Base-by-base conservation (phyloP, 192 early-diverging fungal genomes). In the Coemansia furcata region DNA sequence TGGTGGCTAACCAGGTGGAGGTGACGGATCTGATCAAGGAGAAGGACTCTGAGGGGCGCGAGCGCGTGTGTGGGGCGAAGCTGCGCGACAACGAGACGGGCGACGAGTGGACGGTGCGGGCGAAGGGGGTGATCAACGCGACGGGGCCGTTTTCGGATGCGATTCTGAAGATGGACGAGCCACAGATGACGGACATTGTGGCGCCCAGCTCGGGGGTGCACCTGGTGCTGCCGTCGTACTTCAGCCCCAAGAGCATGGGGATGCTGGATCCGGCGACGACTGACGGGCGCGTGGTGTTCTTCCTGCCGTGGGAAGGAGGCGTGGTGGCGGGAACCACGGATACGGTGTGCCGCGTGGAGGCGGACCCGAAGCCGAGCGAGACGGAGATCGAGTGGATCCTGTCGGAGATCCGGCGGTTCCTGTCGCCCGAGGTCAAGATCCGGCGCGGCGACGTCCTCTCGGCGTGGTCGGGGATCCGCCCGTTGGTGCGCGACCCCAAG, bases 391-490 rank as follows among this genome's bases (percentile, higher is more conserved):
- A 89, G 77, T 98, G 95, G 95, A 96, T 98, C 75, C 82, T 98
- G 67, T 83, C 90, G 32, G 95, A 98, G 80, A 90, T 98, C 65
- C 88, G 87, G 46, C 88, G 91, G 72, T 98, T 96, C 85, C 86
- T 98, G 42, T 89, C 90, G 66, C 87, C 77, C 66, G 95, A 97
- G 60, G 94, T 98, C 80, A 96, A 98, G 85, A 92, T 98, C 68
- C 92, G 96, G 30, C 93, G 95, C 17, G 93, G 94, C 55, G 96
- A 98, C 78, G 94, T 98, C 12, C 85, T 94, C n/a, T 90, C 95
- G 4, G 94, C 95, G n/a, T 98, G 96, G 96, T 94, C 93, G 6
- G 96, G 96, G 19, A 97, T 98, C 68, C 90, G 96, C 15, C 96
- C 96, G 42, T 85, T 98, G 54, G 96, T 98, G 46, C 93, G 96